Percentiles rank a stretch among this genome's conserved stretches.
phyloP scores from a whole-genome alignment of 768 basidiomycete genomes.

The Amanita pseudoporphyria region DNA sequence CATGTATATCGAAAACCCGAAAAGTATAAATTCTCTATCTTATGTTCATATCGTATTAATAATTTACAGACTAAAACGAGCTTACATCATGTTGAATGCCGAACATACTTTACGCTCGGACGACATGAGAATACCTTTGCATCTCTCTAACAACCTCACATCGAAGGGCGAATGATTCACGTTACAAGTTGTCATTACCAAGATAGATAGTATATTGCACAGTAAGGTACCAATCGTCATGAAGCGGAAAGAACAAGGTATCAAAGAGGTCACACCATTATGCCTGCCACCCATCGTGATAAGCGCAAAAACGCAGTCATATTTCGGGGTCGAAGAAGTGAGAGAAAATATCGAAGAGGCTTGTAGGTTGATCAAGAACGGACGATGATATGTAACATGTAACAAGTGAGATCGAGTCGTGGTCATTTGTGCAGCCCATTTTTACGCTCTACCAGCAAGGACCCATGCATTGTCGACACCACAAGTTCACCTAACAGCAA shows the following conservation, averaged over 20 bases:
- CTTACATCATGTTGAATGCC: constrained; percentile 64
- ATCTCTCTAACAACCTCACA: constrained; percentile 35
- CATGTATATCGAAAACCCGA: constrained; percentile 49
- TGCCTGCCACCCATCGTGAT: constrained; percentile 63
- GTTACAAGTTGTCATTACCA: constrained; percentile 66
- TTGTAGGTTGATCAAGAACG: constrained; percentile 21
- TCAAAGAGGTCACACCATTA: constrained; percentile 46
- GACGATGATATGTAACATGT: not conserved
- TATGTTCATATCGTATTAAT: not conserved
- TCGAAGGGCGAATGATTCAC: constrained; percentile 37
- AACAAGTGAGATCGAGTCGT: not conserved
- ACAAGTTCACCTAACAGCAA: not conserved
- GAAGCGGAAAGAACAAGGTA: constrained; percentile 34
- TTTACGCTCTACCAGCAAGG: not conserved
- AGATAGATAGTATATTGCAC: constrained; percentile 43
- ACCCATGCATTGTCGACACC: not conserved
- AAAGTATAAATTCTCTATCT: constrained; percentile 40
- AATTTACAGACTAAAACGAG: constrained; percentile 45
- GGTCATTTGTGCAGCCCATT: not conserved
- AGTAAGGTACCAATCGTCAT: constrained; percentile 26
- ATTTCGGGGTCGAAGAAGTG: constrained; percentile 48
- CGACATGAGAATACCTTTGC: constrained; percentile 54
- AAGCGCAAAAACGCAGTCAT: constrained; percentile 34
- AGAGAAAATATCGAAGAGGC: constrained; percentile 47
- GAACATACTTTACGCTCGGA: constrained; percentile 48